phyloP scores from a whole-genome alignment of 495 filamentous ascomycete genomes.

The Trichoderma orchidacearum region DNA sequence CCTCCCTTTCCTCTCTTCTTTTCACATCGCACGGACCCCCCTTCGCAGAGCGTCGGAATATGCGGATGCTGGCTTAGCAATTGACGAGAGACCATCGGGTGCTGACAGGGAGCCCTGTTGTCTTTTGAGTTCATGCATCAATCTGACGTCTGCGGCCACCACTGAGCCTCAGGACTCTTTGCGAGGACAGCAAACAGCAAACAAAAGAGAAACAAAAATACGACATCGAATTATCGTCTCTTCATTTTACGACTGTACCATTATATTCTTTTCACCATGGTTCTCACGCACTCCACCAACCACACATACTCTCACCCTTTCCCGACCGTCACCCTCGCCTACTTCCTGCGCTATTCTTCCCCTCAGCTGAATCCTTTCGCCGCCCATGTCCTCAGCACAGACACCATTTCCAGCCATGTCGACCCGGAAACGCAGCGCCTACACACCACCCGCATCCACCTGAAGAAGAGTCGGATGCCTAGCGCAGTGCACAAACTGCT shows the following conservation, averaged over 20 bases:
- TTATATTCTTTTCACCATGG: slow-evolving; percentile 19
- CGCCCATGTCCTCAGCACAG: slow-evolving; percentile 87
- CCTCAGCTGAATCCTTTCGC: slow-evolving; percentile 71
- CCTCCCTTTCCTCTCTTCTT: not conserved
- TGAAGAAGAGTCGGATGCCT: slow-evolving; percentile 87
- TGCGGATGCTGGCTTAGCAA: not conserved
- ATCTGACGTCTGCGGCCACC: not conserved
- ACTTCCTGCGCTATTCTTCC: slow-evolving; percentile 91
- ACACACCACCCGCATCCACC: slow-evolving; percentile 77
- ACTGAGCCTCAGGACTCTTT: not conserved
- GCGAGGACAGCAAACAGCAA: not conserved
- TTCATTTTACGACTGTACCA: not conserved
- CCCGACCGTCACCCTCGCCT: slow-evolving; percentile 83
- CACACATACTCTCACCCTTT: slow-evolving; percentile 89
- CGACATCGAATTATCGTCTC: not conserved
- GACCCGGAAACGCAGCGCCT: slow-evolving; percentile 69
- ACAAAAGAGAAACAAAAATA: too few relatives aligned
- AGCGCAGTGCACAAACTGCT: slow-evolving; percentile 70
- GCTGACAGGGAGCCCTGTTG: too few relatives aligned
- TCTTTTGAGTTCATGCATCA: too few relatives aligned
- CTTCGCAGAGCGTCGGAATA: not conserved
- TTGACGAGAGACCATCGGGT: not conserved
- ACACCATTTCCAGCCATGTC: slow-evolving; percentile 80
- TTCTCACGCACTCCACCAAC: slow-evolving; percentile 56
- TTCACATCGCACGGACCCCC: too few relatives aligned